Conservation (phyloP, 2,329 filamentous ascomycete genomes). For the Lasiodiplodia hormozganensis region DNA sequence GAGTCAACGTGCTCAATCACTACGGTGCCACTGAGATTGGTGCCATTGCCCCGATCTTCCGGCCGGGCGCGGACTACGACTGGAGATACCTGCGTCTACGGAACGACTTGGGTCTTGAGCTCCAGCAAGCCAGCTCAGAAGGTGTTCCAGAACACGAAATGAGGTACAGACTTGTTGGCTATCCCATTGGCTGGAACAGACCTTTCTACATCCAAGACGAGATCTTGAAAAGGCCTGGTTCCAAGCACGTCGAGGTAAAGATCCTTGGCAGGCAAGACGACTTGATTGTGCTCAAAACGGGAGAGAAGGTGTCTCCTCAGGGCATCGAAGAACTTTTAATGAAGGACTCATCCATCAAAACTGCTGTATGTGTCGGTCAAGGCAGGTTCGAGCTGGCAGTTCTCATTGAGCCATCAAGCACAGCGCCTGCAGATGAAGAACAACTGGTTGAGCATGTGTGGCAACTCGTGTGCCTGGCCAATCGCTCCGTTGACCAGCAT, state of each 20-base stretch:
- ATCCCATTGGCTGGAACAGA: conserved; percentile 39
- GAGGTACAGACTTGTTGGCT: conserved; percentile 35
- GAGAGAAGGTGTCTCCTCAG: conserved; percentile 41
- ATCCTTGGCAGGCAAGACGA: conserved; percentile 46
- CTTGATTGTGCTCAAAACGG: conserved; percentile 40
- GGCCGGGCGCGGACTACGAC: conserved; percentile 41
- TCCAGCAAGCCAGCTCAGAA: conserved; percentile 20
- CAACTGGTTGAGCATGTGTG: conserved; percentile 36
- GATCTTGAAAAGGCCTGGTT: conserved; percentile 38
- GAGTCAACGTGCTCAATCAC: conserved; percentile 44
- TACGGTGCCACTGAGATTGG: conserved; percentile 48
- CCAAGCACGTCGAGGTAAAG: conserved; percentile 35
- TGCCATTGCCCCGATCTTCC: conserved; percentile 44
- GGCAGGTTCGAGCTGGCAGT: conserved; percentile 35
- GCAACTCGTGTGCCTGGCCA: conserved; percentile 36
- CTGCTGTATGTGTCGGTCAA: conserved; percentile 36
- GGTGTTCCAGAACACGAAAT: not conserved
- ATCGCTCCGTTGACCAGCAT: conserved; percentile 36
- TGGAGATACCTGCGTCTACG: conserved; percentile 43
- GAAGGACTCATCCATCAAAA: conserved; percentile 25
- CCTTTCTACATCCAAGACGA: conserved; percentile 44
- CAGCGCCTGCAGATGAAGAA: not conserved
- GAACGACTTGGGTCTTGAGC: conserved; percentile 40
- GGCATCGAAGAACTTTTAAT: conserved; percentile 34
- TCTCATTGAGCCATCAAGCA: conserved; percentile 34